Percentiles rank a stretch among this genome's conserved stretches.
Conservation (phyloP, 2,329 filamentous ascomycete species). For the Ophiostoma sp. region DNA sequence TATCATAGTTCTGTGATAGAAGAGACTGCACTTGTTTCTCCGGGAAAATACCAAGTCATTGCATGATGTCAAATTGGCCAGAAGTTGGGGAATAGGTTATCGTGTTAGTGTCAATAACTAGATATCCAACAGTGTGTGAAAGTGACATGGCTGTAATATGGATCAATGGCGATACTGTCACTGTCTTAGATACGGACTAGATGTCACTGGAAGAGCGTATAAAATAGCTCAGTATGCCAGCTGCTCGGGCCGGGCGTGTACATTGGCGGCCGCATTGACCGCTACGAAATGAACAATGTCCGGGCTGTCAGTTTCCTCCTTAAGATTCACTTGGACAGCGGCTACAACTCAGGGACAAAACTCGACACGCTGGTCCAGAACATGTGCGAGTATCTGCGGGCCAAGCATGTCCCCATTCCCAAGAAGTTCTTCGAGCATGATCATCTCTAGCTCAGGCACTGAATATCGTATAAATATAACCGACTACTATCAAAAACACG, state of each 20-base stretch:
- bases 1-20: background rate
- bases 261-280: background rate
- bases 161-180: too few relatives aligned
- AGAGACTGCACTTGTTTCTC: background rate
- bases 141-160: too few relatives aligned
- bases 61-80: background rate
- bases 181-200: too few relatives aligned
- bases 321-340: slow-evolving; percentile 40
- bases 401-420: slow-evolving; percentile 20
- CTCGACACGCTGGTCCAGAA: slow-evolving; percentile 50
- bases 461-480: too few relatives aligned
- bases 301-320: slow-evolving; percentile 34
- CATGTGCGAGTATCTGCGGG: slow-evolving; percentile 39
- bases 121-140: too few relatives aligned
- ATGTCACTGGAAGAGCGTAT: background rate
- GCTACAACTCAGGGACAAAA: slow-evolving; percentile 44
- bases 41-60: background rate
- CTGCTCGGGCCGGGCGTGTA: background rate
- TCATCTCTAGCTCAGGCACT: background rate
- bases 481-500: too few relatives aligned
- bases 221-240: background rate
- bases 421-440: background rate
- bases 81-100: background rate
- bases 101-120: background rate
- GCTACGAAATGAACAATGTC: slow-evolving; percentile 26